phyloP scores from a whole-genome alignment of 2,329 filamentous ascomycete species.

The Penicillium sp. region DNA sequence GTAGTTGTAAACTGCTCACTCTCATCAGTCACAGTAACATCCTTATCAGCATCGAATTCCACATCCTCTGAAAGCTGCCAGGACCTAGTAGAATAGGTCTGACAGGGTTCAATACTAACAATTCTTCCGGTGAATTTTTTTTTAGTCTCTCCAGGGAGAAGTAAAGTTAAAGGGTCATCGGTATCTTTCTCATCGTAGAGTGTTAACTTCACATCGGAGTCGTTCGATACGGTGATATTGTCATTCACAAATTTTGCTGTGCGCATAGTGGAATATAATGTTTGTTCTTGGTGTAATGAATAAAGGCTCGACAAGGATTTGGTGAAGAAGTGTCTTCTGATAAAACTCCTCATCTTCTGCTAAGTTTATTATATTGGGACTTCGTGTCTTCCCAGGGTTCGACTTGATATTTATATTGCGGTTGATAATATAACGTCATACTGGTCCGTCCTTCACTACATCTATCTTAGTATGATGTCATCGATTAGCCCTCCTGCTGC shows the following conservation, averaged over 20 bases:
- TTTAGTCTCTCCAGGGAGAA: conserved; percentile 11
- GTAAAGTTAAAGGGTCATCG: conserved; percentile 4
- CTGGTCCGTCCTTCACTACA: too few relatives aligned
- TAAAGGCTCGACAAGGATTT: not conserved
- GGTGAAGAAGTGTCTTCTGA: conserved; percentile 3
- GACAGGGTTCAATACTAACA: conserved; percentile 7
- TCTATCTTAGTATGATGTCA: too few relatives aligned
- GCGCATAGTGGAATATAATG: conserved; percentile 1
- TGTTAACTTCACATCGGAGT: conserved; percentile 12
- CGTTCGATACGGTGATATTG: conserved; percentile 8
- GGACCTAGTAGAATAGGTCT: conserved; percentile 11
- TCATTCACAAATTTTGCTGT: conserved; percentile 11
- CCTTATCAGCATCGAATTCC: conserved; percentile 10
- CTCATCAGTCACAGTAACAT: conserved; percentile 11
- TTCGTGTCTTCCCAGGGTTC: too few relatives aligned
- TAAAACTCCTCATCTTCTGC: conserved; percentile 5
- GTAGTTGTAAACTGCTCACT: conserved; percentile 7
- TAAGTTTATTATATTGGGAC: not conserved
- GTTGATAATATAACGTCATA: conserved; percentile 8
- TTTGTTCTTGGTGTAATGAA: not conserved
- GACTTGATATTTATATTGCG: conserved; percentile 1
- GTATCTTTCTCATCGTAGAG: conserved; percentile 11
- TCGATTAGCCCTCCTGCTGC: too few relatives aligned
- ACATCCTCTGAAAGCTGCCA: conserved; percentile 13
- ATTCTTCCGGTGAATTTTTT: conserved; percentile 10